These are phyloP conservation scores for Acidiella bohemica DNA, from an alignment of 495 filamentous ascomycete species.

Conservation along the genomic window DNA sequence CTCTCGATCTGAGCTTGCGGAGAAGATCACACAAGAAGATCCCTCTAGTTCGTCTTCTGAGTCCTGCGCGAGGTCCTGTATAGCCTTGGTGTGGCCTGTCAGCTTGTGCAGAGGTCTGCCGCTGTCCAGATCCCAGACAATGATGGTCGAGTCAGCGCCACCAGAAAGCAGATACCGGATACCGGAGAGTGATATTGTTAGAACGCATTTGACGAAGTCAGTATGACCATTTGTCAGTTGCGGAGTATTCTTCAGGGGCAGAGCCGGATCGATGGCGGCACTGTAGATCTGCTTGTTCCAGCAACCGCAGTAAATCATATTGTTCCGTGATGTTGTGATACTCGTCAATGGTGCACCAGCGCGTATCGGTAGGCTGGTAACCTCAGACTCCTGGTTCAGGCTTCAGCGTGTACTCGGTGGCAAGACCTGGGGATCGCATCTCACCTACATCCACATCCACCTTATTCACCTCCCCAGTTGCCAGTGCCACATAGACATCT, in stretches of 20 bases:
- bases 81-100: slow-evolving; percentile 63
- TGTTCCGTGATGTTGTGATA: slow-evolving; percentile 47
- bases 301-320: slow-evolving; percentile 64
- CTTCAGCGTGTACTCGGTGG: too few relatives aligned
- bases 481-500: slow-evolving; percentile 65
- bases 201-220: slow-evolving; percentile 79
- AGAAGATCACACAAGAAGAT: slow-evolving; percentile 45
- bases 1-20: slow-evolving; percentile 70
- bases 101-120: slow-evolving; percentile 57
- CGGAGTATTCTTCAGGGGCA: background rate
- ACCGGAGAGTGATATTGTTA: slow-evolving; percentile 31
- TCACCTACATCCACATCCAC: slow-evolving; percentile 63
- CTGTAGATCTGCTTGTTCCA: slow-evolving; percentile 77
- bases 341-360: slow-evolving; percentile 69
- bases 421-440: background rate
- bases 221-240: slow-evolving; percentile 64
- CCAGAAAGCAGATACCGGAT: slow-evolving; percentile 67
- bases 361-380: slow-evolving; percentile 46
- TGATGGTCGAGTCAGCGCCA: slow-evolving; percentile 71
- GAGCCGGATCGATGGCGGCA: slow-evolving; percentile 46
- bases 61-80: slow-evolving; percentile 65
- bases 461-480: slow-evolving; percentile 59
- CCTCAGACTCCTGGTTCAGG: too few relatives aligned
- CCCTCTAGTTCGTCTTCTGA: slow-evolving; percentile 32
- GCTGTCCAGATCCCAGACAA: slow-evolving; percentile 62